These are phyloP conservation scores for Euptelea pleiosperma DNA, from an alignment of 164 flowering plant genomes.

Conservation along the genomic window DNA sequence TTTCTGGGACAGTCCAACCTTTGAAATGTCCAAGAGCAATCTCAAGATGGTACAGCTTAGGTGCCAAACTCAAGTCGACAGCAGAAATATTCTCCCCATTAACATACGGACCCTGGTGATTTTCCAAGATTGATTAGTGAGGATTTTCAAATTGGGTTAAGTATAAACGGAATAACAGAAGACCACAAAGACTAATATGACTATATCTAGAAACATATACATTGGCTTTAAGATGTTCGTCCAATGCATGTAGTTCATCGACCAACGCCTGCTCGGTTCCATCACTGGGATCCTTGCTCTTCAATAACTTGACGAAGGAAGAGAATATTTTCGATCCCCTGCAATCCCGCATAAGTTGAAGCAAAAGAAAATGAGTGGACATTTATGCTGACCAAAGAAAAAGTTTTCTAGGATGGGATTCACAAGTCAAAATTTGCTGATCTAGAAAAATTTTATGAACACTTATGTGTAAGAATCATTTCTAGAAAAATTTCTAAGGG, in stretches of 20 bases:
- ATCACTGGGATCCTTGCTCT: conserved; percentile 86
- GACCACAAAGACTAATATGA: too few relatives aligned
- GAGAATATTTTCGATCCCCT: conserved; percentile 82
- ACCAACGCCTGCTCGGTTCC: conserved; percentile 80
- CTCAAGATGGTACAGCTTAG: conserved; percentile 83
- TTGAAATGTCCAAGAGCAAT: conserved; percentile 81
- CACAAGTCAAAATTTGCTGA: too few relatives aligned
- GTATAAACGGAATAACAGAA: background rate
- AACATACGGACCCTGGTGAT: conserved; percentile 68
- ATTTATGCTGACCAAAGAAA: background rate
- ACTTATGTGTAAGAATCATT: too few relatives aligned
- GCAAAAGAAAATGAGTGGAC: background rate
- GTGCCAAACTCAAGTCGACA: conserved; percentile 84
- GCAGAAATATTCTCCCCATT: conserved; percentile 78
- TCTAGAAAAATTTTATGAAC: too few relatives aligned
- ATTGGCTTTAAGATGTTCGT: conserved; percentile 81
- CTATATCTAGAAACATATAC: conserved; percentile 41
- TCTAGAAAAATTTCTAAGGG: too few relatives aligned
- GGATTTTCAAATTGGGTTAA: background rate
- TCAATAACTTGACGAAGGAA: conserved; percentile 63
- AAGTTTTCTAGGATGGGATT: too few relatives aligned
- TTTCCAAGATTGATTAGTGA: background rate
- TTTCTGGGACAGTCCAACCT: conserved; percentile 69
- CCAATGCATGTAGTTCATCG: conserved; percentile 68
- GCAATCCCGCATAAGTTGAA: conserved; percentile 7